Percentiles rank a stretch among this genome's conserved stretches.
These are phyloP conservation scores for Exidia glandulosa DNA, from an alignment of 768 basidiomycete genomes.

Conservation along the genomic window DNA sequence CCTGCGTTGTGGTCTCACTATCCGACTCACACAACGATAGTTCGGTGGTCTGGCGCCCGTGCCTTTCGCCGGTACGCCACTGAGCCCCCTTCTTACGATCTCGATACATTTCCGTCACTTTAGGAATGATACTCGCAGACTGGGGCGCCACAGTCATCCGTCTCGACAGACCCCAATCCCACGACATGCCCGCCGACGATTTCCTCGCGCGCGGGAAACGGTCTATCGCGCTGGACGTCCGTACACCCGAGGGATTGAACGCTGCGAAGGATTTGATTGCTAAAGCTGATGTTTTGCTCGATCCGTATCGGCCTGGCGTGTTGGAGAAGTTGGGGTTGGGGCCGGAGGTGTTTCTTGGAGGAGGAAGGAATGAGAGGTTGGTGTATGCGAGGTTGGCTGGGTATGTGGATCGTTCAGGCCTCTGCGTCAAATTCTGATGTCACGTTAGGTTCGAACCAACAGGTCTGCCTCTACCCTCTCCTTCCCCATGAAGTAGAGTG, in stretches of 20 bases:
- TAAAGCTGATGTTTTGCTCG: constrained; percentile 69
- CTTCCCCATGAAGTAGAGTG: background rate
- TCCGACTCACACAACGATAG: constrained; percentile 22
- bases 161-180: constrained; percentile 47
- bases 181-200: constrained; percentile 28
- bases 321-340: constrained; percentile 69
- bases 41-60: constrained; percentile 78
- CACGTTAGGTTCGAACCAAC: background rate
- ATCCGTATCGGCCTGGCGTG: constrained; percentile 76
- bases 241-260: constrained; percentile 44
- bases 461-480: background rate
- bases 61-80: constrained; percentile 47
- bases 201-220: constrained; percentile 62
- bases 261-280: constrained; percentile 46
- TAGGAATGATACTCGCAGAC: constrained; percentile 58
- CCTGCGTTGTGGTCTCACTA: background rate
- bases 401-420: constrained; percentile 12
- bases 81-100: background rate
- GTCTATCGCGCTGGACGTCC: constrained; percentile 61
- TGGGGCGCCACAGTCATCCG: constrained; percentile 69
- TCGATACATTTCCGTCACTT: background rate
- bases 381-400: constrained; percentile 70
- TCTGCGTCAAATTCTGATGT: background rate
- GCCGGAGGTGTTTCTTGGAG: constrained; percentile 59
- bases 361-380: constrained; percentile 48